Percentiles rank a stretch among this genome's conserved stretches.
These are phyloP conservation scores for Botryosphaeria dothidea DNA, from an alignment of 2,329 filamentous ascomycete genomes.

Conservation along the genomic window DNA sequence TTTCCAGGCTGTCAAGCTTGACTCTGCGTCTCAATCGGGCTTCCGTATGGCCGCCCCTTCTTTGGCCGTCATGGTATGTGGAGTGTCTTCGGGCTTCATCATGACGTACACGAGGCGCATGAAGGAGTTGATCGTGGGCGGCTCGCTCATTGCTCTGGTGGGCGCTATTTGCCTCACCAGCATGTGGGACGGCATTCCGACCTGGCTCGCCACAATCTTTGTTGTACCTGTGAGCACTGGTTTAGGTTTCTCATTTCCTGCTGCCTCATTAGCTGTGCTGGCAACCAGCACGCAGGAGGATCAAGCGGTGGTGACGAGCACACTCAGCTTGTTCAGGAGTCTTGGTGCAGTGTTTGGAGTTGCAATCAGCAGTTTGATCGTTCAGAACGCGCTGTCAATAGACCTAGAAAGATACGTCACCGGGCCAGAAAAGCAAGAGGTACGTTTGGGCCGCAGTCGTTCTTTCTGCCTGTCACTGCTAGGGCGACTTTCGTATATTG, in stretches of 20 bases:
- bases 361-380: conserved; percentile 67
- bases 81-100: conserved; percentile 44
- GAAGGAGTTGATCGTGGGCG: conserved; percentile 43
- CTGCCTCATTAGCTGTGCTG: conserved; percentile 43
- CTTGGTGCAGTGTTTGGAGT: conserved; percentile 75
- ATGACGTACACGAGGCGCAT: conserved; percentile 47
- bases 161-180: conserved; percentile 37
- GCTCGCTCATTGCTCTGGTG: conserved; percentile 38
- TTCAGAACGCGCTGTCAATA: conserved; percentile 68
- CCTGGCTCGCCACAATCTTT: conserved; percentile 43
- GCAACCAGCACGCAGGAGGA: conserved; percentile 45
- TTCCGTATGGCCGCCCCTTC: conserved; percentile 68
- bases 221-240: conserved; percentile 42
- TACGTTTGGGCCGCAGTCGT: conserved; percentile 26
- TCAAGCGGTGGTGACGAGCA: conserved; percentile 59
- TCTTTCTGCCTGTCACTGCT: too few relatives aligned
- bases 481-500: not conserved
- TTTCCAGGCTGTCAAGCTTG: conserved; percentile 53
- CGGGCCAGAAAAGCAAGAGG: conserved; percentile 57
- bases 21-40: conserved; percentile 70
- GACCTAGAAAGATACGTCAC: conserved; percentile 62
- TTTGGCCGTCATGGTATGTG: conserved; percentile 46
- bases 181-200: conserved; percentile 42
- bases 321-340: conserved; percentile 70
- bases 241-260: conserved; percentile 45